Evolutionary conservation across 768 basidiomycete species (phyloP).

Genomic region (Kwoniella bestiolae): DNA sequence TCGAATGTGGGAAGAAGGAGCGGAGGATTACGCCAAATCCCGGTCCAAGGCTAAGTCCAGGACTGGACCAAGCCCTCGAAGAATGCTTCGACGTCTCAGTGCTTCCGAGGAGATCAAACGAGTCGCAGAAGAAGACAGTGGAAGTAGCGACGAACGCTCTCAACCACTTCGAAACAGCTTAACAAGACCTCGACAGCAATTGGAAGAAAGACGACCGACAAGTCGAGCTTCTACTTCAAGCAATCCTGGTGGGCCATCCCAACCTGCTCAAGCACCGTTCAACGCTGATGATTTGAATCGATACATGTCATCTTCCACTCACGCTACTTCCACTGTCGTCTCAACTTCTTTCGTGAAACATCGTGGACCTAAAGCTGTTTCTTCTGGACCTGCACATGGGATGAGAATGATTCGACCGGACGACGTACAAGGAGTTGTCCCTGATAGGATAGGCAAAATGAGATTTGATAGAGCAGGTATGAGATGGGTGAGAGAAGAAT

Average conservation of each 20-base stretch:
- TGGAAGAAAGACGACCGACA: constrained; percentile 24
- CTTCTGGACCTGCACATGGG: constrained; percentile 13
- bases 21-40: constrained; percentile 10
- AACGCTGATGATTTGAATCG: constrained; percentile 73
- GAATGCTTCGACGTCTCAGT: constrained; percentile 58
- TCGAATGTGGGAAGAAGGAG: constrained; percentile 23
- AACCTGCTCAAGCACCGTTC: constrained; percentile 54
- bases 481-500: constrained; percentile 75
- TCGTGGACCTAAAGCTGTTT: constrained; percentile 43
- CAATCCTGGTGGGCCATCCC: constrained; percentile 14
- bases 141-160: constrained; percentile 12
- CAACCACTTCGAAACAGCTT: constrained; percentile 2
- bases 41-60: constrained; percentile 29
- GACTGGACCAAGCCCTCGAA: constrained; percentile 61
- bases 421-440: constrained; percentile 70
- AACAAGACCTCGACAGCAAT: background rate
- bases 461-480: constrained; percentile 79
- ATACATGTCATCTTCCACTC: constrained; percentile 86
- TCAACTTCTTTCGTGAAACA: constrained; percentile 80
- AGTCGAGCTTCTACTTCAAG: constrained; percentile 16
- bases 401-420: constrained; percentile 76
- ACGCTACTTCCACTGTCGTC: constrained; percentile 65
- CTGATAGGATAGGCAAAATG: constrained; percentile 84
- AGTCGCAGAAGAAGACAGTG: constrained; percentile 58
- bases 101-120: constrained; percentile 61